Percentiles rank a stretch among this genome's conserved stretches.
These are phyloP conservation scores for Monosporascus sp. DNA, from an alignment of 2,329 filamentous ascomycete species.

Conservation along the genomic window DNA sequence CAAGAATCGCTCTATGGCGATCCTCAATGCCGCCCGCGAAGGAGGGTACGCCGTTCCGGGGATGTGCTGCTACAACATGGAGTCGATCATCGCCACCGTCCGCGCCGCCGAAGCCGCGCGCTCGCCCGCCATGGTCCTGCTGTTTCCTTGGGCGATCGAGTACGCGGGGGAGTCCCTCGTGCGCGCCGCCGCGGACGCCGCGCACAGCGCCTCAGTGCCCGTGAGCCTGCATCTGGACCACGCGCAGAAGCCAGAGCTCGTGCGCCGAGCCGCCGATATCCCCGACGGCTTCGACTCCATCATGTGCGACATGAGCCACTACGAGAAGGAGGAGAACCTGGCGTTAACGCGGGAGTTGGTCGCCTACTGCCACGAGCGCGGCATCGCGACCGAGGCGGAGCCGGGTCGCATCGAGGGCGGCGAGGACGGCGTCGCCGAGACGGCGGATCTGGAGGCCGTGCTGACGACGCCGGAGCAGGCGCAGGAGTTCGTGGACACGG, in stretches of 20 bases:
- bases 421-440: conserved; percentile 63
- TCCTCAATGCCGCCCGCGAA: conserved; percentile 50
- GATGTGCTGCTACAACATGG: conserved; percentile 63
- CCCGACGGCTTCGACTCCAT: conserved; percentile 61
- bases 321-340: conserved; percentile 66
- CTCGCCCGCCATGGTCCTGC: conserved; percentile 65
- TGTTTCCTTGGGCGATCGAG: conserved; percentile 69
- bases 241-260: conserved; percentile 58
- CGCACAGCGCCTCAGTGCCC: conserved; percentile 52
- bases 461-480: conserved; percentile 61
- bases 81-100: conserved; percentile 64
- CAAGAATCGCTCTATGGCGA: conserved; percentile 48
- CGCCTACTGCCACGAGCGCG: conserved; percentile 56
- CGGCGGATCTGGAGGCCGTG: conserved; percentile 34
- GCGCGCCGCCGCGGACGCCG: conserved; percentile 50
- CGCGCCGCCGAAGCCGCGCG: conserved; percentile 62
- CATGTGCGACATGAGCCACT: conserved; percentile 73
- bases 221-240: conserved; percentile 63
- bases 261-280: conserved; percentile 55
- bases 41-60: conserved; percentile 55
- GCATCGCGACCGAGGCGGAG: conserved; percentile 67
- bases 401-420: conserved; percentile 62
- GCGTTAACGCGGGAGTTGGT: conserved; percentile 58
- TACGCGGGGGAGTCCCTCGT: conserved; percentile 56
- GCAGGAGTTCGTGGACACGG: conserved; percentile 58